Evolutionary conservation across 768 basidiomycete genomes (phyloP), one percentile per base, ranked within the genome.

Genomic region (Trametes gibbosa): DNA sequence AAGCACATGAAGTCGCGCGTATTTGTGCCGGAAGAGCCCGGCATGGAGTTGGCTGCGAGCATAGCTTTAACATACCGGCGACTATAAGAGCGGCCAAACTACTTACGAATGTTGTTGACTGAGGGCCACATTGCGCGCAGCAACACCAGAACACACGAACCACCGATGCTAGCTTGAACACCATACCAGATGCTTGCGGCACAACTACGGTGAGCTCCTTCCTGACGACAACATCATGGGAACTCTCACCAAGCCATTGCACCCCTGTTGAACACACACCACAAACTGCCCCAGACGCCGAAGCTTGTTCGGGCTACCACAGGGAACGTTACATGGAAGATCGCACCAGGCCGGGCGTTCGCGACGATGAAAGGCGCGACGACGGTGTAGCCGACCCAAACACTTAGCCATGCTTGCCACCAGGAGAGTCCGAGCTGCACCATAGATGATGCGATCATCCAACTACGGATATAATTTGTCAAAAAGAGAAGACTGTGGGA

Each of bases 401-500:
- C 86, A 59, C 86, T 90, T 52, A 92, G 78, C 87, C 90, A 89
- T 16, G 90, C 85, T 69, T 91, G 87, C 89, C 88, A 92, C 89
- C 88, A 91, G 0, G 85, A 85, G 29, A 91, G 78, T 3, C 86
- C 86, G 27, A 84, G 72, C 61, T 86, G 82, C 32, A 86, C 79
- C 87, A 90, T 88, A 13, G 86, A 85, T 27, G 86, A 87, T 0
- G 80, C 86, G 59, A 89, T 89, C 86, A 86, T 86, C 87, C 85
- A 88, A 3, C 37, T 39, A 14, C 16, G 37, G 4, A 14, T 59
- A 85, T 87, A 54, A 12, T 42, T 19, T 35, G 35, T 17, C 10
- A 39, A 34, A 7, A 48, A 37, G 23, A 23, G 16, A 24, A 12
- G 10, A 3, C 4, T 5, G 37, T 5, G 14, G 4, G 13, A 23